A percentile compares a stretch with the other conserved stretches of the same genome.
phyloP scores from a whole-genome alignment of 2,329 filamentous ascomycete species.

The Trichoderma brevicompactum region DNA sequence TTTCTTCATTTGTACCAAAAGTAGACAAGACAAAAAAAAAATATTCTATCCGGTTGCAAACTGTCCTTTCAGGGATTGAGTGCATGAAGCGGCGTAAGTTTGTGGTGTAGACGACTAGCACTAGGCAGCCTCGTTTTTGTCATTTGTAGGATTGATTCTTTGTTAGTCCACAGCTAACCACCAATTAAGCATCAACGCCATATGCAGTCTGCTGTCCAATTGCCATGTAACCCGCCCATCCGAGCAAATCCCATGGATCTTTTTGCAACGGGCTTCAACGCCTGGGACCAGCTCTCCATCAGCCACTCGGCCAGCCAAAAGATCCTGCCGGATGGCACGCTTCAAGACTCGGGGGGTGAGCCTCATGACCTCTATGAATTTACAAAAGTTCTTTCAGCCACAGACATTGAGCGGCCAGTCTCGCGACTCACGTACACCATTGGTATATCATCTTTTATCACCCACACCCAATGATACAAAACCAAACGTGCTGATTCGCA shows the following conservation, averaged over 20 bases:
- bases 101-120: no score
- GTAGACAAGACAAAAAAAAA: no score
- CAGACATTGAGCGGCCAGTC: conserved; percentile 43
- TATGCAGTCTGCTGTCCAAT: not conserved
- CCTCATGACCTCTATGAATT: conserved; percentile 54
- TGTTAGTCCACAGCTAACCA: no score
- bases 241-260: conserved; percentile 49
- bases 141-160: no score
- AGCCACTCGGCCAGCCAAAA: conserved; percentile 38
- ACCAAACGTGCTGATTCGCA: not conserved
- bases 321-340: not conserved
- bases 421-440: conserved; percentile 51
- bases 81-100: no score
- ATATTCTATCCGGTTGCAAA: no score
- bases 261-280: conserved; percentile 62
- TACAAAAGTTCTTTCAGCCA: conserved; percentile 45
- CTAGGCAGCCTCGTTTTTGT: no score
- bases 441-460: conserved; percentile 42
- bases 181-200: not conserved
- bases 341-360: conserved; percentile 37
- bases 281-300: conserved; percentile 60
- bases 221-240: conserved; percentile 22
- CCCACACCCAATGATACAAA: not conserved
- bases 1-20: no score
- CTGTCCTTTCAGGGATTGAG: no score